Percentiles rank a stretch among this genome's conserved stretches.
Conservation (phyloP, 805 yeast genomes). For the Candida endomychidarum region DNA sequence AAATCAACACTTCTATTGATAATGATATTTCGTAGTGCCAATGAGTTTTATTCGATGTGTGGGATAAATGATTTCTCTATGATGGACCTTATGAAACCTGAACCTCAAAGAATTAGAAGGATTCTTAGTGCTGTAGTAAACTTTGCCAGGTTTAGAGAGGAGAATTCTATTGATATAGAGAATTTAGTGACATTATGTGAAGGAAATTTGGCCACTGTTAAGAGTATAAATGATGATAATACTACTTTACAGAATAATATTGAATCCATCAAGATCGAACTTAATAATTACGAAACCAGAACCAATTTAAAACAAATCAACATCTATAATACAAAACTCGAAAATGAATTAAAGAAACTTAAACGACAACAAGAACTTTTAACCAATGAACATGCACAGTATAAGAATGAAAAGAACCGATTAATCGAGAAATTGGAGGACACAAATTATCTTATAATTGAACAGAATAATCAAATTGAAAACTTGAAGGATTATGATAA, state of each 20-base stretch:
- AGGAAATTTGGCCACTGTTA: slow-evolving; percentile 39
- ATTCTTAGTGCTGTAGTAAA: slow-evolving; percentile 81
- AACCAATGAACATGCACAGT: slow-evolving; percentile 59
- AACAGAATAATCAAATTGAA: slow-evolving; percentile 57
- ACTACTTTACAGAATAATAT: slow-evolving; percentile 23
- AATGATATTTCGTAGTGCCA: slow-evolving; percentile 58
- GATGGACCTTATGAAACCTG: slow-evolving; percentile 76
- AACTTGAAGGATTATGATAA: slow-evolving; percentile 58
- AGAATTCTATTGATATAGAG: slow-evolving; percentile 68
- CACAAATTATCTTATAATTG: slow-evolving; percentile 54
- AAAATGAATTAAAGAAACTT: slow-evolving; percentile 58
- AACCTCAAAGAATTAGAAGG: slow-evolving; percentile 60
- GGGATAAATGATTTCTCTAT: slow-evolving; percentile 78
- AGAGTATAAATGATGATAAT: slow-evolving; percentile 29
- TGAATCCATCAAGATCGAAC: slow-evolving; percentile 19
- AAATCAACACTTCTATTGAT: slow-evolving; percentile 46
- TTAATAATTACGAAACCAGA: slow-evolving; percentile 25
- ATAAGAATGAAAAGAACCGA: slow-evolving; percentile 61
- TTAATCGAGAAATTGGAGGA: slow-evolving; percentile 61
- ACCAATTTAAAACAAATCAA: slow-evolving; percentile 40
- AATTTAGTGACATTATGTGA: slow-evolving; percentile 57
- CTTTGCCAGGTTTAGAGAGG: slow-evolving; percentile 81
- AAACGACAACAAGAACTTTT: slow-evolving; percentile 63
- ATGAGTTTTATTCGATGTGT: slow-evolving; percentile 63
- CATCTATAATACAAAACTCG: slow-evolving; percentile 54